These are phyloP conservation scores for Spinacia oleracea DNA, from an alignment of 179 eudicot genomes.

Conservation along the genomic window DNA sequence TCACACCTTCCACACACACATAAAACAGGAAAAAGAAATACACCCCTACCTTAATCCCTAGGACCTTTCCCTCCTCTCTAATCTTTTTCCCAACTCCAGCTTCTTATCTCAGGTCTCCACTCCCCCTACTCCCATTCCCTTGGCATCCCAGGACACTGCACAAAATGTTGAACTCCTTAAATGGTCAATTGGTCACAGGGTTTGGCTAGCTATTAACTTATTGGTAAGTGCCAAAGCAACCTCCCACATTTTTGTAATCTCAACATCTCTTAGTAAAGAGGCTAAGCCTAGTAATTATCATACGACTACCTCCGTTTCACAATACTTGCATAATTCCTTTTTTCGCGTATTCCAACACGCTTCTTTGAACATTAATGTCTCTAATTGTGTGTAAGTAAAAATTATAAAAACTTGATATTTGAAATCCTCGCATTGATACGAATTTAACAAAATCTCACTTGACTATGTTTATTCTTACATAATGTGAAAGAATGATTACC, in stretches of 20 bases:
- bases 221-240: neutral
- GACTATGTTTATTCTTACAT: no score
- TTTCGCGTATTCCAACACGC: no score
- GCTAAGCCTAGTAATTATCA: no score
- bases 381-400: no score
- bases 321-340: no score
- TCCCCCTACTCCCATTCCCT: neutral
- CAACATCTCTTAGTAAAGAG: neutral
- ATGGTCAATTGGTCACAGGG: neutral
- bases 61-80: neutral
- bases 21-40: neutral
- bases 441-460: no score
- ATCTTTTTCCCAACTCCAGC: neutral
- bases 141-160: neutral
- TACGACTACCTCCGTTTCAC: no score
- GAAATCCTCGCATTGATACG: no score
- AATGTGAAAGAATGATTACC: no score
- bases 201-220: neutral
- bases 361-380: no score
- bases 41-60: neutral
- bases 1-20: neutral
- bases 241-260: neutral
- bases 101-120: neutral
- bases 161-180: neutral
- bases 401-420: no score